A percentile compares a stretch with the other conserved stretches of the same genome.
phyloP scores from a whole-genome alignment of 163 green algal species.

The Volvox carteri region DNA sequence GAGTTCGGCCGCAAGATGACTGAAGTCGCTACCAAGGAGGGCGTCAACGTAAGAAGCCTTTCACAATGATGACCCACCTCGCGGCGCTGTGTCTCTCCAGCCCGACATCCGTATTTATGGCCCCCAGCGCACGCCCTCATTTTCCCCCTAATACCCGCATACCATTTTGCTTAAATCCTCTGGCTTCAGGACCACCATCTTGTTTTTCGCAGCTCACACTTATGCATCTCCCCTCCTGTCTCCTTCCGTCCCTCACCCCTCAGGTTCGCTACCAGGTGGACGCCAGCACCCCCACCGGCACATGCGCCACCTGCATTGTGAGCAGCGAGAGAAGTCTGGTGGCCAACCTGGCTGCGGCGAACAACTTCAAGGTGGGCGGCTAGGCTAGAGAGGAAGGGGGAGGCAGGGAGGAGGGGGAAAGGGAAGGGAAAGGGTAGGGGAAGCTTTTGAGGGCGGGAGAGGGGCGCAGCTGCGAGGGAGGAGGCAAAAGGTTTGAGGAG shows the following conservation, averaged over 20 bases:
- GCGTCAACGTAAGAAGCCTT: conserved; percentile 86
- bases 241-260: background rate
- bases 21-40: conserved; percentile 80
- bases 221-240: too few relatives aligned
- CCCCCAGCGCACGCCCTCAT: too few relatives aligned
- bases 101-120: too few relatives aligned
- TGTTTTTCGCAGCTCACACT: too few relatives aligned
- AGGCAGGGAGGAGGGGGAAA: background rate
- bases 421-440: background rate
- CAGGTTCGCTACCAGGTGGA: conserved; percentile 96
- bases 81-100: too few relatives aligned
- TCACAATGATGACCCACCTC: too few relatives aligned
- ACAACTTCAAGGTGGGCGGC: conserved; percentile 96
- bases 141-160: too few relatives aligned
- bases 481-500: background rate
- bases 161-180: too few relatives aligned
- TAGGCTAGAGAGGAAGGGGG: background rate
- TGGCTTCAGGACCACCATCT: too few relatives aligned
- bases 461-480: too few relatives aligned
- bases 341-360: conserved; percentile 97
- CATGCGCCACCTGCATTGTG: conserved; percentile 93
- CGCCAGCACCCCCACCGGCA: conserved; percentile 89
- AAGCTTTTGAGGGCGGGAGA: background rate
- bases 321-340: conserved; percentile 95
- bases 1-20: conserved; percentile 92